These are phyloP conservation scores for Lophiotrema nucula DNA, from an alignment of 495 filamentous ascomycete genomes.

Conservation along the genomic window DNA sequence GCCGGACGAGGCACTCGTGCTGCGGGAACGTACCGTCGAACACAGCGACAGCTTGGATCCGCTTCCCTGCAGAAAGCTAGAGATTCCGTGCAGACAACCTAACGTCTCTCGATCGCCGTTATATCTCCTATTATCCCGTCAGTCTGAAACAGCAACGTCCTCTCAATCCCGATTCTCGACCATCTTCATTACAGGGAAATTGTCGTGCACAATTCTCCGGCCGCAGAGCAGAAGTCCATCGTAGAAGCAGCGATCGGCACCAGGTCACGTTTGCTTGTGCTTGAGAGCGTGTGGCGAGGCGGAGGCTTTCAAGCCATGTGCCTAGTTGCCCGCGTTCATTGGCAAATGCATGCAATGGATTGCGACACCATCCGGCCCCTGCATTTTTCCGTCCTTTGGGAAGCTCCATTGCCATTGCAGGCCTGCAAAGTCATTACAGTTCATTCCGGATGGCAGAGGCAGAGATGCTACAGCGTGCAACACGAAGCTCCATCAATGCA, in stretches of 20 bases:
- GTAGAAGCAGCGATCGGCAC: background rate
- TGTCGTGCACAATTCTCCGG: background rate
- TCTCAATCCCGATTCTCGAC: no score
- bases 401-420: no score
- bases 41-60: background rate
- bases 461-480: no score
- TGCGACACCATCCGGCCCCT: no score
- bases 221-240: conserved; percentile 1
- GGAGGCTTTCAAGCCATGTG: conserved; percentile 1
- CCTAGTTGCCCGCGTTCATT: background rate
- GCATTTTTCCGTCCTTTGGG: no score
- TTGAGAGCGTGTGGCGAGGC: background rate
- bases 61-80: conserved; percentile 2
- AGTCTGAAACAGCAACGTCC: no score
- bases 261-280: background rate
- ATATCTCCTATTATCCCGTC: no score
- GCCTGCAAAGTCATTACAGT: no score
- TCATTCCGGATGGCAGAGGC: no score
- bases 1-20: background rate
- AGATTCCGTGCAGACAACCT: background rate
- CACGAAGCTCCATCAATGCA: no score
- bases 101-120: background rate
- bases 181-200: conserved; percentile 11
- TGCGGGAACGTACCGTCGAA: background rate
- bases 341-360: no score